These are phyloP conservation scores for Fusarium aywerte DNA, from an alignment of 2,329 filamentous ascomycete genomes.

Conservation along the genomic window DNA sequence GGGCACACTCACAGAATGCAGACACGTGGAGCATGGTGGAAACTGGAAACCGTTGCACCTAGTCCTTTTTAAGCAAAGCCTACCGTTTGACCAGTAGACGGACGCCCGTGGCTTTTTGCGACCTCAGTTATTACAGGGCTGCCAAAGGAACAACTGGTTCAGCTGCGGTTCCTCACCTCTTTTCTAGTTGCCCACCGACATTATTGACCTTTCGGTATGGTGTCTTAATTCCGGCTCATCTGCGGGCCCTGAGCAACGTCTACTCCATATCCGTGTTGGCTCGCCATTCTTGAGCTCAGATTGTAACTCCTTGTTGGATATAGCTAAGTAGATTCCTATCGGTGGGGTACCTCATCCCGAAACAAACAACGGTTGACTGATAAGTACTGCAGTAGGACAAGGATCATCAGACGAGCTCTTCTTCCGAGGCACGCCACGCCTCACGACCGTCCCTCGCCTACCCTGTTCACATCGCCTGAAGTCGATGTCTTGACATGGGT, in stretches of 20 bases:
- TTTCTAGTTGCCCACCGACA: not conserved
- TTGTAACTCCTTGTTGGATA: constrained; percentile 21
- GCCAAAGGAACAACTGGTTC: constrained; percentile 27
- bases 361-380: constrained; percentile 41
- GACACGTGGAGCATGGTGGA: constrained; percentile 41
- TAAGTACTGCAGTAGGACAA: constrained; percentile 39
- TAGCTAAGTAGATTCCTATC: constrained; percentile 1
- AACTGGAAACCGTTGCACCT: constrained; percentile 43
- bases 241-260: not conserved
- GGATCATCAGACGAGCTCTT: constrained; percentile 47
- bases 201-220: constrained; percentile 1
- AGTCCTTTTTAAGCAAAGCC: constrained; percentile 39
- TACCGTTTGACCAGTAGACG: constrained; percentile 25
- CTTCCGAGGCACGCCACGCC: constrained; percentile 44
- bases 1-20: constrained; percentile 20
- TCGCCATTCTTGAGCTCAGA: constrained; percentile 12
- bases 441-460: constrained; percentile 34
- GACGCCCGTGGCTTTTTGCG: constrained; percentile 6
- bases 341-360: constrained; percentile 32
- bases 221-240: constrained; percentile 7
- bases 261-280: not conserved
- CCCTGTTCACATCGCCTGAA: constrained; percentile 39
- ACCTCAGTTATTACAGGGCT: constrained; percentile 13
- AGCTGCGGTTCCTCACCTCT: constrained; percentile 31
- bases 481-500: constrained; percentile 43